Conservation (phyloP, 306 rosid species). For the Prunus fruticosa region DNA sequence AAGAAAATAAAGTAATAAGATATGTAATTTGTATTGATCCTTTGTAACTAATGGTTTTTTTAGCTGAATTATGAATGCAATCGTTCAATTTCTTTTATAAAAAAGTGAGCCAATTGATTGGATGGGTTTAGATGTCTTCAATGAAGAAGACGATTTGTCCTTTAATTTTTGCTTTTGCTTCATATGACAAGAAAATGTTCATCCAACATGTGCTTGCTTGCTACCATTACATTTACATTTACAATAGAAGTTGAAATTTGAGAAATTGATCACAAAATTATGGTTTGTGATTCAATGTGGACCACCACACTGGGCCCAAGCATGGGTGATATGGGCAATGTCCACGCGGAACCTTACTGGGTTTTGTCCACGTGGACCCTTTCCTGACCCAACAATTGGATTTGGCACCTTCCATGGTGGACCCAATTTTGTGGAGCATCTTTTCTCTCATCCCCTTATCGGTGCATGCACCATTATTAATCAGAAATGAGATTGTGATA, state of each 20-base stretch:
- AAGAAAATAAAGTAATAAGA: background rate
- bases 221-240: background rate
- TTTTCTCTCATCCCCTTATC: background rate
- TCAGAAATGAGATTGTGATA: background rate
- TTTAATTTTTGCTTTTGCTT: background rate
- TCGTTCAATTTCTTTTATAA: too few species aligned
- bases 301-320: background rate
- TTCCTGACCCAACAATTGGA: constrained; percentile 21
- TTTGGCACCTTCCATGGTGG: constrained; percentile 37
- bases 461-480: constrained; percentile 1
- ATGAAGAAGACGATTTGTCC: constrained; percentile 16
- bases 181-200: background rate
- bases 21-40: rapidly evolving
- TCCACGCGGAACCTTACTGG: background rate
- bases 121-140: constrained; percentile 29
- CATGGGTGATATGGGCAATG: constrained; percentile 7
- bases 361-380: constrained; percentile 39
- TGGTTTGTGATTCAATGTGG: background rate
- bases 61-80: too few species aligned
- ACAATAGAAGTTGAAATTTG: background rate
- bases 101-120: background rate
- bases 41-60: too few species aligned
- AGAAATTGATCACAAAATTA: background rate
- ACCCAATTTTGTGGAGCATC: constrained; percentile 21
- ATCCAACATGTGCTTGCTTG: background rate